These are phyloP conservation scores for Alternaria triticimaculans DNA, from an alignment of 2,329 filamentous ascomycete species.

Conservation along the genomic window DNA sequence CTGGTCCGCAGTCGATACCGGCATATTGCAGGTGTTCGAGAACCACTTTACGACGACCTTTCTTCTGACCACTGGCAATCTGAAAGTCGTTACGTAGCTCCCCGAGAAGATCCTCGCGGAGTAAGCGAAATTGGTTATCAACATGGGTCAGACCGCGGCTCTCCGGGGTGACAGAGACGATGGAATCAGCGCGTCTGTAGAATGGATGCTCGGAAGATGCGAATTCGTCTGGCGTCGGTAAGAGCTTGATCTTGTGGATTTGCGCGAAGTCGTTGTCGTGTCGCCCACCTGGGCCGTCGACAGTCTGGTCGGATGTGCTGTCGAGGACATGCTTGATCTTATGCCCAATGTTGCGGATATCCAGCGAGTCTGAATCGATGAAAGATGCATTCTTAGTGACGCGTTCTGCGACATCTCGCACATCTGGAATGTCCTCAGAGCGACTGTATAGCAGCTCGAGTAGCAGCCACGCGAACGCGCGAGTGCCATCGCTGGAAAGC, in stretches of 20 bases:
- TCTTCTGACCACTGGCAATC: conserved; percentile 57
- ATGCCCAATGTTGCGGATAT: conserved; percentile 62
- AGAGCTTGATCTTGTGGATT: conserved; percentile 67
- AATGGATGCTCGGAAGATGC: conserved; percentile 59
- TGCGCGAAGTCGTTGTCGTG: conserved; percentile 76
- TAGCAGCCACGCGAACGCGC: conserved; percentile 49
- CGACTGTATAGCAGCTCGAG: conserved; percentile 57
- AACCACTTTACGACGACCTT: conserved; percentile 50
- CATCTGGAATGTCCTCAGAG: conserved; percentile 32
- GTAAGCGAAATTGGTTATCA: conserved; percentile 74
- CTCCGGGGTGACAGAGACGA: conserved; percentile 50
- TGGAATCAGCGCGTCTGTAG: conserved; percentile 60
- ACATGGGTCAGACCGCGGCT: conserved; percentile 60
- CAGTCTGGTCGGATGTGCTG: conserved; percentile 57
- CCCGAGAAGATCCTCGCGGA: conserved; percentile 73
- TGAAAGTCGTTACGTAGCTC: conserved; percentile 69
- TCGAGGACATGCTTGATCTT: conserved; percentile 57
- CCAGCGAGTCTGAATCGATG: conserved; percentile 52
- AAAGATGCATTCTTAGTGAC: conserved; percentile 29
- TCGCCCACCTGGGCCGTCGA: conserved; percentile 64
- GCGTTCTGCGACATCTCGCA: conserved; percentile 30
- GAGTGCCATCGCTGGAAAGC: conserved; percentile 32
- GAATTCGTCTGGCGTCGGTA: conserved; percentile 72
- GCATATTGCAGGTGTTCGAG: conserved; percentile 52
- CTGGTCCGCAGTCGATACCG: conserved; percentile 48